Base-by-base conservation (phyloP, 1,139 yeast genomes). In the Candida glucosophila region DNA sequence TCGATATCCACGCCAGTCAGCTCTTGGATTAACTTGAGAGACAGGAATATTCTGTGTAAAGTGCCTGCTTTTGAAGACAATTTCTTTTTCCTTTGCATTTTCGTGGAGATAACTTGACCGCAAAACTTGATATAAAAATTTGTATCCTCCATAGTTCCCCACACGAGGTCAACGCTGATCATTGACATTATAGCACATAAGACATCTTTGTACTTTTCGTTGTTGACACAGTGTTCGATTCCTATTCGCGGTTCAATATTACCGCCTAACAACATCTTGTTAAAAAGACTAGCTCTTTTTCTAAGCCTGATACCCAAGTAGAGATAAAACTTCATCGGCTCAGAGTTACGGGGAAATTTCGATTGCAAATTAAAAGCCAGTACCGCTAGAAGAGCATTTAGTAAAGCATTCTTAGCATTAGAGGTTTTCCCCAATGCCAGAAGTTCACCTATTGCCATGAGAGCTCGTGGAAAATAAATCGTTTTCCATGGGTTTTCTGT, bases 71-170 rank as follows among this genome's bases (percentile, higher is more conserved):
- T 83, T 14, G 82, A 66, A 1, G 90, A 77, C 17, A 83, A 52
- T 34, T 69, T 70, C 42, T 77, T 77, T 43, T 85, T 73, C 28
- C 61, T 66, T 24, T 58, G 58, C 77, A 78, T 77, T 40, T 88
- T 73, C 38, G 76, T 71, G 22, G 70, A 67, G 17, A 85, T 78
- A 26, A 82, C 78, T 32, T 69, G 69, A 32, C 83, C 90, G 55
- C 94, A 81, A 44, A 86, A 75, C 27, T 74, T 69, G 29, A 85
- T 60, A 49, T 83, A 82, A 32, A 75, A 67, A 34, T 75, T 74
- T 40, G 94, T 82, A 39, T 82, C 93, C 33, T 79, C 78, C 92
- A 81, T 82, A 2, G 92, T 78, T 2, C 95, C 95, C 82, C 93
- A 80, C 6, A 82, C 90, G 30, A 82, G 77, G 53, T 85, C 95